Evolutionary conservation across 2,329 filamentous ascomycete genomes (phyloP).

Genomic region (Ophiostoma montium): DNA sequence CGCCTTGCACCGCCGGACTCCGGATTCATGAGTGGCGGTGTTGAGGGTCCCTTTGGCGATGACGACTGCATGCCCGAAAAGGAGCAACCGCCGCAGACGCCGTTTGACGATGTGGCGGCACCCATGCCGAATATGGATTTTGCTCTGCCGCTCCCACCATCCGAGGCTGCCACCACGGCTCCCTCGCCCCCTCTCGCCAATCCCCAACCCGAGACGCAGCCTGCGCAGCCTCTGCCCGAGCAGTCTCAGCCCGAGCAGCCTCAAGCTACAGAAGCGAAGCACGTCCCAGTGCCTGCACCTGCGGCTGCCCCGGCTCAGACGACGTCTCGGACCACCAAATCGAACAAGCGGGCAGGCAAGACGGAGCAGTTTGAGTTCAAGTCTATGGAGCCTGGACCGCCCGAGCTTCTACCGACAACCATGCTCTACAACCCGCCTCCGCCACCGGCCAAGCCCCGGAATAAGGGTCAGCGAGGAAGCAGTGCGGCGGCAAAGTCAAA

Average conservation of each 20-base stretch:
- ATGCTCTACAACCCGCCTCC: constrained; percentile 27
- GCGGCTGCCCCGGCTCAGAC: background rate
- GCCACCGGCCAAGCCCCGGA: constrained; percentile 5
- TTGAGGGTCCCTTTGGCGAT: constrained; percentile 56
- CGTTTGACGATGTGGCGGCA: constrained; percentile 1
- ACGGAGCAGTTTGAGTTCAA: constrained; percentile 20
- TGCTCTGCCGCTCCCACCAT: constrained; percentile 1
- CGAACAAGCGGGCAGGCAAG: constrained; percentile 10
- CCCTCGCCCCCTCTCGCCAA: background rate
- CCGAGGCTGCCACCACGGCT: background rate
- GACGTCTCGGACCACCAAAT: constrained; percentile 16
- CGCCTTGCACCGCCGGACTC: constrained; percentile 53
- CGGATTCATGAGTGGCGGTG: constrained; percentile 70
- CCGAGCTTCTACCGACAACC: constrained; percentile 27
- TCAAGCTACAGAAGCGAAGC: background rate
- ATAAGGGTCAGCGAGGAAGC: constrained; percentile 3
- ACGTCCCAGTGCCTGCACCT: background rate
- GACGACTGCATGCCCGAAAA: constrained; percentile 24
- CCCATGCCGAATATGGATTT: constrained; percentile 5
- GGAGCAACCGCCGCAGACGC: constrained; percentile 4
- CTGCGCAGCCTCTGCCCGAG: background rate
- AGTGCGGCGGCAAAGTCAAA: background rate
- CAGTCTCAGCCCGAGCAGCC: no score
- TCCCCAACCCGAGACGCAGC: background rate
- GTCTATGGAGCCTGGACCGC: constrained; percentile 28